phyloP scores from a whole-genome alignment of 768 basidiomycete species.

The Xanthoconium purpureum region DNA sequence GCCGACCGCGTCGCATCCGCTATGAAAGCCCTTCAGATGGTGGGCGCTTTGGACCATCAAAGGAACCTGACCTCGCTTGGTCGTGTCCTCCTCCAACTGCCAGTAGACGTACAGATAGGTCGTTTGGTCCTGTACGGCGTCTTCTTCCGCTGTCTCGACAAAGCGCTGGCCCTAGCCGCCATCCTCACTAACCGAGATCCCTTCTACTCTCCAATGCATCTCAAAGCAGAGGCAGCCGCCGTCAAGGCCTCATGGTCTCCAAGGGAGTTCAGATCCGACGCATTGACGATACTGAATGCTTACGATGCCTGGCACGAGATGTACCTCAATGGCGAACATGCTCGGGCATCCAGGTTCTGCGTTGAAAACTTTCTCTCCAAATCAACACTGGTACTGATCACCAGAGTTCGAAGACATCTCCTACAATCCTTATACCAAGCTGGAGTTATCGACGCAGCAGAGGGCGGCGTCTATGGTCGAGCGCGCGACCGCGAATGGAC shows the following conservation, averaged over 20 bases:
- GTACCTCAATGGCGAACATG: conserved; percentile 63
- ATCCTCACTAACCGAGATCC: conserved; percentile 88
- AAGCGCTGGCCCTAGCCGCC: conserved; percentile 86
- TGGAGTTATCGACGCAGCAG: conserved; percentile 80
- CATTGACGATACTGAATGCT: conserved; percentile 73
- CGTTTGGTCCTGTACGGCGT: conserved; percentile 85
- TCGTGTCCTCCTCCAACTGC: conserved; percentile 81
- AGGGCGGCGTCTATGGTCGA: conserved; percentile 47
- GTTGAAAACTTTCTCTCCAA: conserved; percentile 84
- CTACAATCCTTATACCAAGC: conserved; percentile 72
- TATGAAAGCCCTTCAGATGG: conserved; percentile 74
- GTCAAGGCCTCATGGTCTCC: conserved; percentile 80
- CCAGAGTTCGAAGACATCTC: conserved; percentile 76
- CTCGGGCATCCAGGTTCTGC: conserved; percentile 71
- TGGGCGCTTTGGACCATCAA: conserved; percentile 77
- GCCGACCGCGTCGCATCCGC: conserved; percentile 73
- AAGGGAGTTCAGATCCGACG: conserved; percentile 78
- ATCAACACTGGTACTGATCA: conserved; percentile 76
- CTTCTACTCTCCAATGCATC: conserved; percentile 78
- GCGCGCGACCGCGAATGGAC: conserved; percentile 34
- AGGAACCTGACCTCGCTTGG: conserved; percentile 85
- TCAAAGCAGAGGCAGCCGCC: conserved; percentile 66
- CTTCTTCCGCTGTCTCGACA: conserved; percentile 90
- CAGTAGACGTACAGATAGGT: conserved; percentile 88
- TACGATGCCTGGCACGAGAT: conserved; percentile 80